Percentiles rank a stretch among this genome's conserved stretches.
phyloP scores from a whole-genome alignment of 345 rosid species.

The Punica granatum region DNA sequence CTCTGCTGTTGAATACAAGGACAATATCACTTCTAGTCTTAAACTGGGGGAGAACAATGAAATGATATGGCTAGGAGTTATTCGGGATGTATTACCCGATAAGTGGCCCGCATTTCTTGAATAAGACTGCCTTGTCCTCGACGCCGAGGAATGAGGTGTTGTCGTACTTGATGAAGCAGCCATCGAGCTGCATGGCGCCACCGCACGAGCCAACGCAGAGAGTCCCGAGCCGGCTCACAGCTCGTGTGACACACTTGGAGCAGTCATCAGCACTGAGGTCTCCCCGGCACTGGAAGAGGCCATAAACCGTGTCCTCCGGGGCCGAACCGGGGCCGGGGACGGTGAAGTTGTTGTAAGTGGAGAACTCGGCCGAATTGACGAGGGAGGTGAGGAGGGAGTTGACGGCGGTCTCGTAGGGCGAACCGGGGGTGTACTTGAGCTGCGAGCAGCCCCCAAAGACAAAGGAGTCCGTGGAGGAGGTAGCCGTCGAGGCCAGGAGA shows the following conservation, averaged over 20 bases:
- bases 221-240: constrained; percentile 47
- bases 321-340: constrained; percentile 22
- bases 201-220: constrained; percentile 51
- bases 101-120: constrained; percentile 60
- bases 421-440: constrained; percentile 39
- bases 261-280: constrained; percentile 62
- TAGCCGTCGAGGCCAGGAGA: constrained; percentile 20
- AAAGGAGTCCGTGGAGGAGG: constrained; percentile 42
- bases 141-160: constrained; percentile 58
- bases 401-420: constrained; percentile 59
- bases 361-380: constrained; percentile 57
- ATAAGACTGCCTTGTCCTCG: constrained; percentile 62
- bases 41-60: no score
- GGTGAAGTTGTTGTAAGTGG: constrained; percentile 34
- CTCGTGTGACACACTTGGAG: constrained; percentile 60
- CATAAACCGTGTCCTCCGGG: constrained; percentile 37
- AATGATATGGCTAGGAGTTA: no score
- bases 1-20: no score
- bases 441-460: constrained; percentile 70
- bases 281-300: constrained; percentile 83
- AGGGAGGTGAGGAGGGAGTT: constrained; percentile 77
- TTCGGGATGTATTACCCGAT: constrained; percentile 5
- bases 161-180: constrained; percentile 66
- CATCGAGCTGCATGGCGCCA: constrained; percentile 65
- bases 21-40: no score